Evolutionary conservation across 257 asterid genomes (phyloP), one percentile per base, ranked within the genome.

Genomic region (Primulina huaijiensis): DNA sequence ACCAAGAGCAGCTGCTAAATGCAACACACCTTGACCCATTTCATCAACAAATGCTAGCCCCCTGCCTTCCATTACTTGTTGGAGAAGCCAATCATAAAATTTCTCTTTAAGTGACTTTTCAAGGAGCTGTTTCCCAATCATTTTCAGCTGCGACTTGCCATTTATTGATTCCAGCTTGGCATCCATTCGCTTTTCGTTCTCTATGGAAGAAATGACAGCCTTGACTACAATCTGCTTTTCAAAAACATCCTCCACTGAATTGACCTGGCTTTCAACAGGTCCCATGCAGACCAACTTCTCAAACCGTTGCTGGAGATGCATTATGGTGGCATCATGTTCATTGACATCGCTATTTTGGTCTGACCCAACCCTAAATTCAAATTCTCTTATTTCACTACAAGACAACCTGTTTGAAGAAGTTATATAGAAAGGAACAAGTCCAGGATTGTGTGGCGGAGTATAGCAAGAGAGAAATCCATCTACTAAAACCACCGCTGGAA

Each of bases 1-100:
- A 77, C 99, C 99, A 74, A 91, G 92, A 72, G 99, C 93, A 76
- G 96, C 97, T 62, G 96, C 93, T 81, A 94, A 80, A 87, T 94
- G 99, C 79, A 94, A 71, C 67, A 88, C 88, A 65, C 94, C 84
- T 83, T 94, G 99, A 75, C 99, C 99, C 80, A 81, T 82, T 61
- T 83, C 88, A 71, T 90, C 97, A 11, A 78, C 53, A 61, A 72
- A 46, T 67, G 83, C 78, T 35, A 82, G 86, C 68, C 97, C 92
- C 78, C 73, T 86, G 31, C 86, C 92, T 79, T 87, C 88, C 53
- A 78, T 72, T 63, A 88, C 86, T 72, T 78, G 84, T 57, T 76
- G 81, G 55, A 89, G 79, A 77, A 94, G 88, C 97, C 97, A 89
- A 52, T 84, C 77, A 75, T 77, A 87, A 72, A 91, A 94, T 67